Conservation (phyloP, 129 eudicot genomes). For the Pulicaria dysenterica region DNA sequence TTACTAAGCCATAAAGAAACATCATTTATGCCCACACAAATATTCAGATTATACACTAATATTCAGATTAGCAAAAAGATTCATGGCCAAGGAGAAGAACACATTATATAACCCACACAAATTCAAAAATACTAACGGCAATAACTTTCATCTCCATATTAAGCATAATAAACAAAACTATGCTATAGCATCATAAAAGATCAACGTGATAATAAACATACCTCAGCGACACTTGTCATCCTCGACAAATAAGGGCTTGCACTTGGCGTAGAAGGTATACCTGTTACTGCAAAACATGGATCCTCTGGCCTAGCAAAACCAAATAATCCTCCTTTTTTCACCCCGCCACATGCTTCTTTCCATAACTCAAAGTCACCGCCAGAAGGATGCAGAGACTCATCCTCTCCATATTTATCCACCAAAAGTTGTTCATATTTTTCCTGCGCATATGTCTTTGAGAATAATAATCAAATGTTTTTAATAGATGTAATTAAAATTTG, state of each 20-base stretch:
- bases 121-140: too few species aligned
- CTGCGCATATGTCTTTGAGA: neutral
- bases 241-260: neutral
- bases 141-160: too few species aligned
- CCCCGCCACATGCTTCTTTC: neutral
- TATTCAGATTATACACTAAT: too few species aligned
- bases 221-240: neutral
- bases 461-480: neutral
- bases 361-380: neutral
- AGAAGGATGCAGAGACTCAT: neutral
- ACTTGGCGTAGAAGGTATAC: neutral
- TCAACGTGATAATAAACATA: neutral
- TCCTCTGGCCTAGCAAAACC: neutral
- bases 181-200: neutral
- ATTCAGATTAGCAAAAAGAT: too few species aligned
- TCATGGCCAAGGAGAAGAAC: too few species aligned
- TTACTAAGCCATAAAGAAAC: too few species aligned
- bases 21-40: too few species aligned
- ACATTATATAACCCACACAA: too few species aligned
- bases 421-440: neutral
- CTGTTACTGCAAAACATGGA: neutral
- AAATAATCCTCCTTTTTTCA: neutral
- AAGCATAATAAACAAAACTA: too few species aligned
- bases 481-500: neutral
- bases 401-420: neutral